Evolutionary conservation across 495 filamentous ascomycete genomes (phyloP).

Genomic region (Friedmanniomyces simplex): DNA sequence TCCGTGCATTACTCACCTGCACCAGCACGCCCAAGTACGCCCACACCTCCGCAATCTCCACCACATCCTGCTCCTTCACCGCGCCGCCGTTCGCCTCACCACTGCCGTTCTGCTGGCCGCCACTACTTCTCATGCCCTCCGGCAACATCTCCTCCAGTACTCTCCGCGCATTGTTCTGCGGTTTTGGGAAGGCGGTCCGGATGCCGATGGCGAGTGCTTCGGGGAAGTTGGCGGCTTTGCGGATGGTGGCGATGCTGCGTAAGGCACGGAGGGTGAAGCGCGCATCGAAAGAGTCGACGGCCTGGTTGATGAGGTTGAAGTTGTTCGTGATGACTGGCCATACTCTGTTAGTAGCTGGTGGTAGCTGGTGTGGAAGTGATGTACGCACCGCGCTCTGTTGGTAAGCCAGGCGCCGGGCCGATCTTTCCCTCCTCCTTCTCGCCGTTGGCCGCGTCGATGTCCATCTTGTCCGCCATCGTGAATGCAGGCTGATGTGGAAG

Average conservation of each 20-base stretch:
- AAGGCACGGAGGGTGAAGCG: constrained; percentile 89
- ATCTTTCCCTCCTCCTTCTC: constrained; percentile 15
- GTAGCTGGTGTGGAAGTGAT: constrained; percentile 1
- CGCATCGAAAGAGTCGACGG: constrained; percentile 85
- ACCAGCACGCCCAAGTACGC: constrained; percentile 76
- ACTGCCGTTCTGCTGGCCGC: not conserved
- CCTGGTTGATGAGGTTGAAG: constrained; percentile 81
- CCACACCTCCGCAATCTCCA: constrained; percentile 63
- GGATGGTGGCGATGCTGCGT: constrained; percentile 87
- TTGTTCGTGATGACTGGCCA: constrained; percentile 82
- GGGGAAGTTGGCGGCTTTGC: constrained; percentile 56
- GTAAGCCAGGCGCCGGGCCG: constrained; percentile 12
- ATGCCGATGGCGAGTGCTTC: constrained; percentile 12
- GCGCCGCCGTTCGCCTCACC: not conserved
- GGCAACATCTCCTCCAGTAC: constrained; percentile 21
- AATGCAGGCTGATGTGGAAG: not conserved
- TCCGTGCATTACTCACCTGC: constrained; percentile 27
- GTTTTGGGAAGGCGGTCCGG: constrained; percentile 14
- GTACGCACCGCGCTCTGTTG: constrained; percentile 15
- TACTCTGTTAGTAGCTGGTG: not conserved
- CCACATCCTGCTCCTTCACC: constrained; percentile 7
- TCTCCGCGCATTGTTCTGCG: constrained; percentile 11
- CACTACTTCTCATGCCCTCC: not conserved
- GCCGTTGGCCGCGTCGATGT: constrained; percentile 26
- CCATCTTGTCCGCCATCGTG: constrained; percentile 34